Evolutionary conservation across 768 basidiomycete genomes (phyloP).

Genomic region (Filobasidium wieringae): DNA sequence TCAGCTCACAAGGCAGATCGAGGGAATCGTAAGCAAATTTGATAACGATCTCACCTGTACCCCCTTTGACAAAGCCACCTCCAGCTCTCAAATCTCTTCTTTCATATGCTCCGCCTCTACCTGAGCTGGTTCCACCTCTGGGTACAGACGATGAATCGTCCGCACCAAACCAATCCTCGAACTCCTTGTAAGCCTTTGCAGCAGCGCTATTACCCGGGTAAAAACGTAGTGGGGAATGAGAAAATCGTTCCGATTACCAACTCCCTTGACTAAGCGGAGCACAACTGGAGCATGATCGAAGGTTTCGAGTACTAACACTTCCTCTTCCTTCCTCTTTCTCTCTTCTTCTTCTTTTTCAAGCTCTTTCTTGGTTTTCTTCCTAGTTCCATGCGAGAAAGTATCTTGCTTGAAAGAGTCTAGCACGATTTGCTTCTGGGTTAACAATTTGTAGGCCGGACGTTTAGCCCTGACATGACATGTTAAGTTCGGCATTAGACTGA

Average conservation of each 20-base stretch:
- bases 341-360: slow-evolving; percentile 87
- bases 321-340: slow-evolving; percentile 54
- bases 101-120: slow-evolving; percentile 3
- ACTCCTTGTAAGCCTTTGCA: slow-evolving; percentile 36
- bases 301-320: slow-evolving; percentile 18
- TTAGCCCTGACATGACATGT: not conserved
- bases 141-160: slow-evolving; percentile 12
- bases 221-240: too few species aligned
- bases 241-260: too few species aligned
- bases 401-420: slow-evolving; percentile 75
- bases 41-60: slow-evolving; percentile 17
- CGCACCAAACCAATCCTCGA: slow-evolving; percentile 31
- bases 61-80: slow-evolving; percentile 38
- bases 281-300: not conserved
- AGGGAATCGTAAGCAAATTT: not conserved
- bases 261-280: too few species aligned
- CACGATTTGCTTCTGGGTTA: slow-evolving; percentile 55
- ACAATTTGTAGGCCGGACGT: slow-evolving; percentile 23
- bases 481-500: not conserved
- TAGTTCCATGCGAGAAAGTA: slow-evolving; percentile 69
- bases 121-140: slow-evolving; percentile 6
- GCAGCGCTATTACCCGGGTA: slow-evolving; percentile 8
- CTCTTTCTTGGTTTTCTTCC: slow-evolving; percentile 79
- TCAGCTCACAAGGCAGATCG: slow-evolving; percentile 1
- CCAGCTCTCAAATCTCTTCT: slow-evolving; percentile 16